Percentiles rank a stretch among this genome's conserved stretches.
These are phyloP conservation scores for Saccharomyces pastorianus DNA, from an alignment of 1,139 yeast species.

Conservation along the genomic window DNA sequence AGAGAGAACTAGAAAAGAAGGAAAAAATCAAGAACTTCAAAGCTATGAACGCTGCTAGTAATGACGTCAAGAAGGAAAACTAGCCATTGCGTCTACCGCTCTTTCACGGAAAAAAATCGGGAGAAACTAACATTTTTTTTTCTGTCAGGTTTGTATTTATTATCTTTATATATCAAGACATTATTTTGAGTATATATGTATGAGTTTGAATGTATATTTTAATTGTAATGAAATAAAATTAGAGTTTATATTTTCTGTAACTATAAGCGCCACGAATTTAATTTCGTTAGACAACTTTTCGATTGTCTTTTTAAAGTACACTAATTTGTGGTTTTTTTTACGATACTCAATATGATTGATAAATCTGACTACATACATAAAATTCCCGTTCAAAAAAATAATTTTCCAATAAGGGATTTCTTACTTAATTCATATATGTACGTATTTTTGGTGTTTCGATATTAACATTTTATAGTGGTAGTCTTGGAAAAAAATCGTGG, in stretches of 20 bases:
- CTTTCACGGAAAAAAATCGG: not conserved
- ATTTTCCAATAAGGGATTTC: not conserved
- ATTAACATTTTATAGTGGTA: no score
- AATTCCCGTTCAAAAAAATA: no score
- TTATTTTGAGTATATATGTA: not conserved
- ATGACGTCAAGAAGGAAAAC: conserved; percentile 7
- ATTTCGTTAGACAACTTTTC: no score
- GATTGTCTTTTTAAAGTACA: no score
- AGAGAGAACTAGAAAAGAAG: conserved; percentile 29
- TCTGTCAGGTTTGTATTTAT: not conserved
- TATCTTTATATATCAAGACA: not conserved
- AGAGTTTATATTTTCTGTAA: no score
- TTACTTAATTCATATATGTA: not conserved
- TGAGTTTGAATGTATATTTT: not conserved
- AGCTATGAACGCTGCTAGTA: conserved; percentile 6
- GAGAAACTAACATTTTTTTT: not conserved
- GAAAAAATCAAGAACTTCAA: conserved; percentile 10
- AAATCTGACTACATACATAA: no score
- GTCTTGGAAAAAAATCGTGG: not conserved
- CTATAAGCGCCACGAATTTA: no score
- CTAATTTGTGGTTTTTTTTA: no score
- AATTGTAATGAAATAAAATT: not conserved
- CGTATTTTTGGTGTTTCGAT: not conserved
- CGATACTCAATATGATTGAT: not conserved
- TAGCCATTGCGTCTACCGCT: conserved; percentile 8